Conservation (phyloP, 306 rosid species). For the Argentina anserina region DNA sequence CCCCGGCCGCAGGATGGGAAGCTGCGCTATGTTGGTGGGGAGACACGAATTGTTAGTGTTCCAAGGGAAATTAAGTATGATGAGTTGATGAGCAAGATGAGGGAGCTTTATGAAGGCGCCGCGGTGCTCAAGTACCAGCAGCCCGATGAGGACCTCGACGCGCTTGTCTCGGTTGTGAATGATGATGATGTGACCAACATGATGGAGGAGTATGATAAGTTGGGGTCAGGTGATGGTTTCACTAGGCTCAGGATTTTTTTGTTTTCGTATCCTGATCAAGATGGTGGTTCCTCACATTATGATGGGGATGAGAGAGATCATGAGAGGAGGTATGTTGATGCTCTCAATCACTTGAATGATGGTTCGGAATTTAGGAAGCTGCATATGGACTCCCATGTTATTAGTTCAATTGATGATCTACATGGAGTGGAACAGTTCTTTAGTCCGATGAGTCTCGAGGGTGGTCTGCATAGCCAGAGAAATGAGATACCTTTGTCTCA, state of each 20-base stretch:
- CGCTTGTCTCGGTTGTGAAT: constrained; percentile 93
- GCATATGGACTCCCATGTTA: constrained; percentile 51
- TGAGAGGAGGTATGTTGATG: constrained; percentile 96
- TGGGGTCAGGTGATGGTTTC: constrained; percentile 86
- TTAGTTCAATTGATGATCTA: constrained; percentile 55
- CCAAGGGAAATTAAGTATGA: constrained; percentile 57
- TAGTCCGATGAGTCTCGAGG: constrained; percentile 54
- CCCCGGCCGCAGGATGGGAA: constrained; percentile 98
- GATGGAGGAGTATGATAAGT: constrained; percentile 99
- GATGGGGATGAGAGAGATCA: constrained; percentile 79
- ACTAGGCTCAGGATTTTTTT: constrained; percentile 90
- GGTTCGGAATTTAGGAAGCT: constrained; percentile 62
- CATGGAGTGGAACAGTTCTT: constrained; percentile 54
- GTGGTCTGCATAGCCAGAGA: constrained; percentile 72
- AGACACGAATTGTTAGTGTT: constrained; percentile 91
- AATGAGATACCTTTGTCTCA: constrained; percentile 51
- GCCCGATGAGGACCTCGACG: constrained; percentile 96
- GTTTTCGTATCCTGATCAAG: constrained; percentile 74
- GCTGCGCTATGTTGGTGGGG: constrained; percentile 95
- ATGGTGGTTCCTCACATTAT: constrained; percentile 58
- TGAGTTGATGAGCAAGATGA: constrained; percentile 88
- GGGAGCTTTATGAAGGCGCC: constrained; percentile 80
- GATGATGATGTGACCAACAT: constrained; percentile 93
- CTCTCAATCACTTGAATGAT: constrained; percentile 84
- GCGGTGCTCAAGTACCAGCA: constrained; percentile 89